Conservation (phyloP, 2,329 filamentous ascomycete genomes). For the Colletotrichum neosansevieriae region DNA sequence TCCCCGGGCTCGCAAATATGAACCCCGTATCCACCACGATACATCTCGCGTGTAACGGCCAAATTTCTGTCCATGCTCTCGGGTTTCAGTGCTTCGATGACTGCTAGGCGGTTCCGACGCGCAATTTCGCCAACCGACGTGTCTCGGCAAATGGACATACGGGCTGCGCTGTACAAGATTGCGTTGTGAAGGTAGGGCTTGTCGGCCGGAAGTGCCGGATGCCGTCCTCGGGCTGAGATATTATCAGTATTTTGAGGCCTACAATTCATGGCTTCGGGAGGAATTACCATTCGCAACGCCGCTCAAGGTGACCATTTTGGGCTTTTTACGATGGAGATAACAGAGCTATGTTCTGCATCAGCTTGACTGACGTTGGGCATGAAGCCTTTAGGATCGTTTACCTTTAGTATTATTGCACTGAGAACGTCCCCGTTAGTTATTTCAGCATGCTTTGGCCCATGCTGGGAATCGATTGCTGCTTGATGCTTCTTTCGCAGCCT, state of each 20-base stretch:
- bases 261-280: background rate
- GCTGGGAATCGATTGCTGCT: slow-evolving; percentile 13
- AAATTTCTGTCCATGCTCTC: slow-evolving; percentile 33
- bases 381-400: background rate
- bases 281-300: slow-evolving; percentile 12
- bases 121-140: slow-evolving; percentile 41
- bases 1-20: slow-evolving; percentile 42
- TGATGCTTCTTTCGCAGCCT: slow-evolving; percentile 33
- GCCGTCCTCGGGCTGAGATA: slow-evolving; percentile 38
- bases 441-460: slow-evolving; percentile 13
- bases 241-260: background rate
- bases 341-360: slow-evolving; percentile 19
- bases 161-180: slow-evolving; percentile 23
- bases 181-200: slow-evolving; percentile 42
- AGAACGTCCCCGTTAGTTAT: slow-evolving; percentile 32
- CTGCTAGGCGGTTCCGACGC: slow-evolving; percentile 34
- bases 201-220: slow-evolving; percentile 30
- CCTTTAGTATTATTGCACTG: slow-evolving; percentile 8
- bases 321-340: slow-evolving; percentile 35
- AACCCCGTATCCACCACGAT: slow-evolving; percentile 7
- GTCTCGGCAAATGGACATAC: slow-evolving; percentile 28
- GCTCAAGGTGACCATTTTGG: slow-evolving; percentile 33
- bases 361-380: background rate
- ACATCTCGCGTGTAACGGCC: slow-evolving; percentile 33
- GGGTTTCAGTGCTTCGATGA: slow-evolving; percentile 40